Conservation (phyloP, 768 basidiomycete species). For the Agaricus subrufescens region DNA sequence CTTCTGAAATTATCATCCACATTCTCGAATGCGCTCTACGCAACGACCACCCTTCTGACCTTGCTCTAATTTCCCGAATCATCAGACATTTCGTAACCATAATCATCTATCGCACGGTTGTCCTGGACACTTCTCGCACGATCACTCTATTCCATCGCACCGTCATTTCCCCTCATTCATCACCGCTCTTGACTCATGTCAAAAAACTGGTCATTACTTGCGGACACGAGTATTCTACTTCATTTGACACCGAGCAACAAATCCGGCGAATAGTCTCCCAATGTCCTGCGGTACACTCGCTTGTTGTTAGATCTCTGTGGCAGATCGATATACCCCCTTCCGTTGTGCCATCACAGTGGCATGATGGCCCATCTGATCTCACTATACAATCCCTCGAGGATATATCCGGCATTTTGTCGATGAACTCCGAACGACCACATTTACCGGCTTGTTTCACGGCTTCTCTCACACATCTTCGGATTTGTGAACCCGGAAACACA, state of each 20-base stretch:
- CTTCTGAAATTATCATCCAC: slow-evolving; percentile 31
- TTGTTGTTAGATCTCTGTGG: slow-evolving; percentile 23
- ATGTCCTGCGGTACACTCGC: slow-evolving; percentile 27
- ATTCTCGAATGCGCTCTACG: slow-evolving; percentile 32
- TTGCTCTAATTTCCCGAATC: slow-evolving; percentile 25
- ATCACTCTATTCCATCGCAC: slow-evolving; percentile 33
- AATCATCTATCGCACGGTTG: slow-evolving; percentile 34
- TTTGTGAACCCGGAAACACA: slow-evolving; percentile 32
- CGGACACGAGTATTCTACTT: slow-evolving; percentile 15
- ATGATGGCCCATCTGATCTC: slow-evolving; percentile 18
- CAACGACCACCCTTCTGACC: slow-evolving; percentile 21
- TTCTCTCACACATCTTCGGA: slow-evolving; percentile 30
- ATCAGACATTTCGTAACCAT: slow-evolving; percentile 27
- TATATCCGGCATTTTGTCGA: background rate
- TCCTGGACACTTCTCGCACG: slow-evolving; percentile 24
- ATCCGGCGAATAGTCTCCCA: slow-evolving; percentile 24
- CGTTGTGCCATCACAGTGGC: slow-evolving; percentile 4
- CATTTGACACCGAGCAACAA: slow-evolving; percentile 11
- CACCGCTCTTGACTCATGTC: slow-evolving; percentile 26
- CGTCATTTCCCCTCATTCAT: slow-evolving; percentile 16
- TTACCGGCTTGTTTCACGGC: slow-evolving; percentile 14
- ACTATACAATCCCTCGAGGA: slow-evolving; percentile 24
- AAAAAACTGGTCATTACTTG: slow-evolving; percentile 32
- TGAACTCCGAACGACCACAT: background rate
- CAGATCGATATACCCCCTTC: slow-evolving; percentile 14